Base-by-base conservation (phyloP, 768 basidiomycete genomes). In the Calocybe indica region DNA sequence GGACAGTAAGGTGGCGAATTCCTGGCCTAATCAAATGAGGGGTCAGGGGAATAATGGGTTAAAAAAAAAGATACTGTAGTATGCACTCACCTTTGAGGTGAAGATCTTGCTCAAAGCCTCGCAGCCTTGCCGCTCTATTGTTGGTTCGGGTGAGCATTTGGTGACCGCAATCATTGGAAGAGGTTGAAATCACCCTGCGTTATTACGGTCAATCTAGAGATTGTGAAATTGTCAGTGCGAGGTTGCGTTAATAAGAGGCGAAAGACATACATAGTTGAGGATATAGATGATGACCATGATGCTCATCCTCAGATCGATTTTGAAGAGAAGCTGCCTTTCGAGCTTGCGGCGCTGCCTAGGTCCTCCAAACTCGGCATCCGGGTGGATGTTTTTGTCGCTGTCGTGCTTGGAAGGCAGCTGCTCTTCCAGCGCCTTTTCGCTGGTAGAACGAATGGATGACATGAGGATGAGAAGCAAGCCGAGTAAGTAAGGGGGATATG, bases 201-300 rank as follows among this genome's bases (percentile, higher is more conserved):
- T 86, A 56, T 86, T 88, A 32, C 86, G 73, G 60, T 88, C 86
- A 47, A 88, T 85, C 69, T 70, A 41, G n/a, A 11, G 31, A 15
- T 49, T 69, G 49, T 71, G 72, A n/a, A 70, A 60, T 57, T 73
- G 73, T 36, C 74, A 64, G 28, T 56, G 39, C 34, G 28, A 37
- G 32, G 36, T 12, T 31, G 8, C 13, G 12, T 40, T 15, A 13
- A 15, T 37, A 30, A 22, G 12, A 41, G 40, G 41, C 9, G 33
- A 32, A 32, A 38, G 35, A 44, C 46, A 40, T 56, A 57, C 54
- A 67, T 72, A 74, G 51, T 74, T 74, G 34, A 74, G 62, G 34
- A 75, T 69, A 50, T 74, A 74, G n/a, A 75, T 75, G 14, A 74
- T 44, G 30, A 78, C 58, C 40, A 74, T 54, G 48, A 77, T 73